Conservation (phyloP, 768 basidiomycete genomes). For the Chiua virens region DNA sequence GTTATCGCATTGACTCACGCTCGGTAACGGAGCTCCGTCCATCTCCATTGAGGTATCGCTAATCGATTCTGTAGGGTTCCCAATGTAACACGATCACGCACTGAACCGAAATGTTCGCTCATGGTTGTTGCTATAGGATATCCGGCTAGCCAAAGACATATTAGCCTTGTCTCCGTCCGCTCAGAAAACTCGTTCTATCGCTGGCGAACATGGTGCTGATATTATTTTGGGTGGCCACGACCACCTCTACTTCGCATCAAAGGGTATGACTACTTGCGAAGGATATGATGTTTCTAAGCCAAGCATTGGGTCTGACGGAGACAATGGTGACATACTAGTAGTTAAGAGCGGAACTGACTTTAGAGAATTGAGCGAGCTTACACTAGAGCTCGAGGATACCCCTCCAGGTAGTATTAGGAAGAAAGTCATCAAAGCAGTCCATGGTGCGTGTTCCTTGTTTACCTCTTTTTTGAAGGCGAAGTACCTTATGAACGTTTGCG, state of each 20-base stretch:
- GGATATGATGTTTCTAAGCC: conserved; percentile 52
- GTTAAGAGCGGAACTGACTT: conserved; percentile 92
- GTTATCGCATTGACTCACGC: conserved; percentile 86
- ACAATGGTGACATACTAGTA: conserved; percentile 67
- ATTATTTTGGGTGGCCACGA: conserved; percentile 88
- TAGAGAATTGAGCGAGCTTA: conserved; percentile 77
- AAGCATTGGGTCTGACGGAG: conserved; percentile 69
- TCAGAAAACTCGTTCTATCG: conserved; percentile 44
- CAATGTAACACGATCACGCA: conserved; percentile 23
- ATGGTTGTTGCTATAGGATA: conserved; percentile 49
- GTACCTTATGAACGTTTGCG: background rate
- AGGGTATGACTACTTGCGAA: conserved; percentile 67
- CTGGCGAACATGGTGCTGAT: conserved; percentile 72
- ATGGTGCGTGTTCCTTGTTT: conserved; percentile 42
- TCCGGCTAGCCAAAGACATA: conserved; percentile 65
- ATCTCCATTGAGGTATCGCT: background rate
- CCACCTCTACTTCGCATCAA: conserved; percentile 75
- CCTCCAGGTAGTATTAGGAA: conserved; percentile 62
- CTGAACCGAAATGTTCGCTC: conserved; percentile 1
- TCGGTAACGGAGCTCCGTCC: conserved; percentile 42
- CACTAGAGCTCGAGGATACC: conserved; percentile 58
- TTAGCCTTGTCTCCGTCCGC: conserved; percentile 56
- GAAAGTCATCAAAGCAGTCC: conserved; percentile 61
- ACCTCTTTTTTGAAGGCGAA: background rate
- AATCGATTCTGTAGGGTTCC: conserved; percentile 22